Evolutionary conservation across 495 filamentous ascomycete species (phyloP).

Genomic region (Annulohypoxylon stygium): DNA sequence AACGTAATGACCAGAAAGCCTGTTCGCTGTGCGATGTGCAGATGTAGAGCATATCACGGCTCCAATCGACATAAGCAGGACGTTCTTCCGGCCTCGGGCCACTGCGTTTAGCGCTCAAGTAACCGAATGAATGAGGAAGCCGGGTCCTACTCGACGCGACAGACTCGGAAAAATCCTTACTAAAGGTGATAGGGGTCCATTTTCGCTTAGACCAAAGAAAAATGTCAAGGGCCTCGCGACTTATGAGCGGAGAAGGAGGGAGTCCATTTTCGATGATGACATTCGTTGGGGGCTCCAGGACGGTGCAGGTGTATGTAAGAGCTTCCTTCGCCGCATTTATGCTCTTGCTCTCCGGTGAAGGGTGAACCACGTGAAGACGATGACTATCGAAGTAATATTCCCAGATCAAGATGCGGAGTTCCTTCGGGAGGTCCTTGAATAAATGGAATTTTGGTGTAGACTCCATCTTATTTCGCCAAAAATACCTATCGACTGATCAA

Average conservation of each 20-base stretch:
- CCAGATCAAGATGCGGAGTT: constrained; percentile 50
- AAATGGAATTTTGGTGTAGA: constrained; percentile 44
- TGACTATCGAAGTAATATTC: constrained; percentile 51
- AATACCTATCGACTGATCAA: not conserved
- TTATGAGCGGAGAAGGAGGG: constrained; percentile 35
- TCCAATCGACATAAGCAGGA: constrained; percentile 39
- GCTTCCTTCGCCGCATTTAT: constrained; percentile 30
- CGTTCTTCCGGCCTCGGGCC: not conserved
- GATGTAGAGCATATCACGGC: constrained; percentile 41
- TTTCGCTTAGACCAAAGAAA: constrained; percentile 22
- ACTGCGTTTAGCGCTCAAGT: not conserved
- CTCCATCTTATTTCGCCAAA: constrained; percentile 8
- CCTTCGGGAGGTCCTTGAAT: constrained; percentile 46
- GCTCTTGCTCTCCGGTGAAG: constrained; percentile 28
- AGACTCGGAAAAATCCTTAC: constrained; percentile 30
- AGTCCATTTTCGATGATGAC: constrained; percentile 22
- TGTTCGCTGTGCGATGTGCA: constrained; percentile 37
- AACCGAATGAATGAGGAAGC: constrained; percentile 20
- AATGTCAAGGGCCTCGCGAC: constrained; percentile 34
- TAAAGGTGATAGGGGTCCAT: constrained; percentile 32
- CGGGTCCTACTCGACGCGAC: constrained; percentile 21
- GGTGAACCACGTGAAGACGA: constrained; percentile 42
- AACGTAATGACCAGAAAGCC: constrained; percentile 40
- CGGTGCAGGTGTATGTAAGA: constrained; percentile 29
- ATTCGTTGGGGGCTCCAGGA: constrained; percentile 43